Base-by-base conservation (phyloP, 495 filamentous ascomycete genomes). In the Penicillium argentinense region DNA sequence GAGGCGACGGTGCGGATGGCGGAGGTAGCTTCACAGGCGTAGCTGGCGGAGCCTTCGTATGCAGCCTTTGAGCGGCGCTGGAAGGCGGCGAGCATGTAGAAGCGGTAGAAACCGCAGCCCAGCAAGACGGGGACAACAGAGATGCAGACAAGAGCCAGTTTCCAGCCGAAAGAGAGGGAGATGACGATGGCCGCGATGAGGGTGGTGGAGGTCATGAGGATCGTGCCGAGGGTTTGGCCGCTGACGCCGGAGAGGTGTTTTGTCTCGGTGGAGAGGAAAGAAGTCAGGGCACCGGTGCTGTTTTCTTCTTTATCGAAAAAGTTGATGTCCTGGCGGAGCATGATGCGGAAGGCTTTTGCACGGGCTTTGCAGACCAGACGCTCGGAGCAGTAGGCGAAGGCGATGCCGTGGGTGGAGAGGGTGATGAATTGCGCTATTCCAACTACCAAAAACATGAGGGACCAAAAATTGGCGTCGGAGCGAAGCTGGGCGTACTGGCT, bases 1-100 rank as follows among this genome's bases (percentile, higher is more conserved):
- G 85, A 86, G n/a, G 91, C 91, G 17, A 97, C 89, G 18, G 91
- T 97, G 21, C 91, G 87, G 58, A 96, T 96, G 12, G 91, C 88
- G 4, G 83, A 84, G 27, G 91, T 91, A 23, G 90, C 89, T 60
- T 97, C 92, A 49, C 91, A 95, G 17, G 92, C 92, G 56, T 86
- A 95, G 56, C 80, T 83, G 16, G 89, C 89, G 39, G 85, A 87
- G 9, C 76, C 69, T 57, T 86, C 78, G 45, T 93, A 92, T 0
- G 85, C 85, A 16, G 71, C 63, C 71, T 91, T 87, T 0, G 83
- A 77, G 23, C 84, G 80, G 6, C 66, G 62, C 58, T 93, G 86
- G 64, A 95, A 90, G 24, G 78, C 75, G 7, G 84, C 79, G 16
- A 96, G 78, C 75, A 95, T 82, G 57, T 82, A 87, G 63, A 95